Evolutionary conservation across 495 filamentous ascomycete species (phyloP), one percentile per base, ranked within the genome.

Genomic region (Sporormia fimetaria): DNA sequence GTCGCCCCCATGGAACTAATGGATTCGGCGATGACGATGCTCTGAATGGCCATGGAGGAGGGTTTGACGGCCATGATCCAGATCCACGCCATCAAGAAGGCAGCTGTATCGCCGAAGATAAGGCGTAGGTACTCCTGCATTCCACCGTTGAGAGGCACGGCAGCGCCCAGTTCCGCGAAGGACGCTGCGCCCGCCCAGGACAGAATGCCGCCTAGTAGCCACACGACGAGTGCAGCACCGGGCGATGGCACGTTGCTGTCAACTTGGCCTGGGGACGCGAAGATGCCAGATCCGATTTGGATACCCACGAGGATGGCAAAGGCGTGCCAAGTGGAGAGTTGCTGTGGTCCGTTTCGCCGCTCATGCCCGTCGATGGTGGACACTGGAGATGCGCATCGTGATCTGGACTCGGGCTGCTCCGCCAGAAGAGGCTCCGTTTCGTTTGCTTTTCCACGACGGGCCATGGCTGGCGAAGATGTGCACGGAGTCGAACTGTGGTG

Each of bases 211-310:
- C 48, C 60, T n/a, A 63, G n/a, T 15, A 60, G 24, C 62, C 65
- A 69, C n/a, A 64, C 51, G n/a, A 54, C 24, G 16, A 54, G 18
- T 9, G 57, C 55, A 7, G 43, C 33, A 4, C 48, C 50, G 1
- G 60, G 58, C 3, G 56, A 64, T 20, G 50, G 32, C 6, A 61
- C 59, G 27, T 62, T 53, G 14, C 48, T 55, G 33, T 51, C 54
- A 9, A 67, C 56, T 21, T 58, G 54, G 6, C 58, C 51, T 1
- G 64, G 63, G 10, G 63, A 53, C 9, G 59, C 57, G 43, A 69
- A 68, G 6, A 67, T 64, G 11, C 65, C 66, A 5, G 62, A 61
- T 9, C 65, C 65, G 36, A 68, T 63, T 33, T 66, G 62, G 17
- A 67, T 44, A 15, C 61, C 48, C 32, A 67, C 45, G 10, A 66